Base-by-base conservation (phyloP, 495 filamentous ascomycete species). In the Daldinia childiae region DNA sequence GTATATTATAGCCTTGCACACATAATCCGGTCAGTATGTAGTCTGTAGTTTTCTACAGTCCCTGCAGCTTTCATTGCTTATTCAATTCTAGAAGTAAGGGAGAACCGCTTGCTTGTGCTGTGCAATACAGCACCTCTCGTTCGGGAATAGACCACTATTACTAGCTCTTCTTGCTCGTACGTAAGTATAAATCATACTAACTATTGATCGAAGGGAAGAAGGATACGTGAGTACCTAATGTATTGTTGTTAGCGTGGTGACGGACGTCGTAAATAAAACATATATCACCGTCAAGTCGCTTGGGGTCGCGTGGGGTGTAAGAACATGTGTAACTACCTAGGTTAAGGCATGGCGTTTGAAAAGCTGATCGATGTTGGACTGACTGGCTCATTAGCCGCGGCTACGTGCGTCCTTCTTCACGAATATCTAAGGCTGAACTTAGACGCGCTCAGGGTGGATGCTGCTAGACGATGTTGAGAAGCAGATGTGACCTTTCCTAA, bases 371-470 rank as follows among this genome's bases (percentile, higher is more conserved):
- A 11, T 50, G 6, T 32, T 15, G 38, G 30, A 56, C 56, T 61
- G 50, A 38, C 60, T 65, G 64, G 65, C 51, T 36, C 50, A 54
- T 65, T 73, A 73, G 70, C 65, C 70, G 70, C 70, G 58, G 32
- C 14, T 52, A 38, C 24, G 36, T 43, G 32, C 41, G 41, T 64
- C 17, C 24, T 6, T 60, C 50, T 26, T 60, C 27, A 56, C 34
- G 27, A 41, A 52, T 32, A 17, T 45, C 0, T 36, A 36, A 14
- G 41, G 41, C 17, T 19, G 17, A 7, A 21, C 41, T 58, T 58
- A 62, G 48, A 62, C 59, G 66, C 58, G 66, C 51, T 41, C 21
- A 30, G 39, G 24, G 39, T 41, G 15, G 39, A 17, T 17, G 15
- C 43, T 41, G 39, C 4, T 36, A 36, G 12, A 36, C 39, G 39